Conservation (phyloP, 2,329 filamentous ascomycete genomes). For the Scytalidium sp. region DNA sequence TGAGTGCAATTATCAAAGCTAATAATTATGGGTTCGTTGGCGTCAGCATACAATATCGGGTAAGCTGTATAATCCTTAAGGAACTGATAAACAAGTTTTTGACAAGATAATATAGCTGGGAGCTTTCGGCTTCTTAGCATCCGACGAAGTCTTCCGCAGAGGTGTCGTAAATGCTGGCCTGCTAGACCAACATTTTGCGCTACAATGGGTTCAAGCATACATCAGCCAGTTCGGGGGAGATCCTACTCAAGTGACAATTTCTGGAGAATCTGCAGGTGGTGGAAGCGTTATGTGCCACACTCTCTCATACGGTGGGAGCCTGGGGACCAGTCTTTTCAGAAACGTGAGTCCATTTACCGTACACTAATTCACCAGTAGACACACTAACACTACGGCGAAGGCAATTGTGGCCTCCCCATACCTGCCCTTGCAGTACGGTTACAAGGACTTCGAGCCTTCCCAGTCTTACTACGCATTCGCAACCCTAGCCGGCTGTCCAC, state of each 20-base stretch:
- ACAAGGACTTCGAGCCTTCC: constrained; percentile 38
- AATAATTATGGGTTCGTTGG: constrained; percentile 45
- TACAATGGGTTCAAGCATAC: constrained; percentile 51
- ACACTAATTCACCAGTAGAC: not conserved
- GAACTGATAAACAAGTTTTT: not conserved
- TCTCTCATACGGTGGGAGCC: constrained; percentile 17
- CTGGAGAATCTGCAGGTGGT: constrained; percentile 53
- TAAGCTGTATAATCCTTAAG: constrained; percentile 45
- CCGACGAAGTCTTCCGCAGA: constrained; percentile 37
- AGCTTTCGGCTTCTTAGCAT: constrained; percentile 46
- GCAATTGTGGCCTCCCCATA: constrained; percentile 40
- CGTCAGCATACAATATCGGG: constrained; percentile 47
- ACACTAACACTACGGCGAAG: not conserved
- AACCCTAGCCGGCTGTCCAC: constrained; percentile 31
- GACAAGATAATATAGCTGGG: constrained; percentile 28
- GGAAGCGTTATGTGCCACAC: constrained; percentile 45
- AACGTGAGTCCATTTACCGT: constrained; percentile 24
- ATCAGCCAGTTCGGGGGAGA: constrained; percentile 53
- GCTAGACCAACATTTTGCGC: constrained; percentile 47
- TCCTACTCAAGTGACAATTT: constrained; percentile 45
- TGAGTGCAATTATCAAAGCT: constrained; percentile 38
- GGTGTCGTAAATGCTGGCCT: constrained; percentile 48
- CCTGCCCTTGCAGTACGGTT: constrained; percentile 47
- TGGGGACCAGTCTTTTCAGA: constrained; percentile 5
- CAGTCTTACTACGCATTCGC: constrained; percentile 42